A percentile compares a stretch with the other conserved stretches of the same genome.
These are phyloP conservation scores for Solanum tarijense DNA, from an alignment of 257 asterid genomes.

Conservation along the genomic window DNA sequence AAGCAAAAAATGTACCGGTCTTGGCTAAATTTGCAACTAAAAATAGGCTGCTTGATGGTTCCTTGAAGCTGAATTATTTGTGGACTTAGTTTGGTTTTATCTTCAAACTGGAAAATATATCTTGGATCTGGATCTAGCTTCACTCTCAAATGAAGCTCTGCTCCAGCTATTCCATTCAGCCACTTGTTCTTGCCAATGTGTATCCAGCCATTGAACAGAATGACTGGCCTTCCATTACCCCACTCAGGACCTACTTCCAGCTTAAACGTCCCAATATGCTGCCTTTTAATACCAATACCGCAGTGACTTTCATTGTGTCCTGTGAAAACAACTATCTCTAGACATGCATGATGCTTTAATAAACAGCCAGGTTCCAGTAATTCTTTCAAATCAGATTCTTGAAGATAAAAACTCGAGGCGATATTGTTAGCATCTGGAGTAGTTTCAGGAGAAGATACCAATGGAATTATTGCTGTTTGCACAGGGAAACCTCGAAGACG, in stretches of 20 bases:
- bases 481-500: conserved; percentile 92
- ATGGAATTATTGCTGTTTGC: conserved; percentile 63
- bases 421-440: conserved; percentile 40
- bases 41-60: conserved; percentile 64
- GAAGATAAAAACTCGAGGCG: conserved; percentile 72
- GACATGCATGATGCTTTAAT: conserved; percentile 46
- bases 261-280: conserved; percentile 62
- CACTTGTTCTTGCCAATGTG: conserved; percentile 69
- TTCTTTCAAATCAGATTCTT: conserved; percentile 66
- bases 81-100: conserved; percentile 72
- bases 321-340: conserved; percentile 63
- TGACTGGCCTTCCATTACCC: conserved; percentile 62
- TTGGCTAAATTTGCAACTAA: conserved; percentile 69
- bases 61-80: conserved; percentile 91
- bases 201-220: conserved; percentile 76
- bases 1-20: conserved; percentile 3
- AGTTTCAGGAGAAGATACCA: conserved; percentile 57
- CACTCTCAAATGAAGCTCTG: conserved; percentile 73
- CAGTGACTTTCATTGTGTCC: conserved; percentile 67
- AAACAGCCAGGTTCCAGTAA: conserved; percentile 66
- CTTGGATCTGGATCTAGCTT: conserved; percentile 94
- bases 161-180: conserved; percentile 46
- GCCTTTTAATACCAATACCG: conserved; percentile 66
- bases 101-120: conserved; percentile 82
- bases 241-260: conserved; percentile 82